Evolutionary conservation across 768 basidiomycete species (phyloP), one percentile per base, ranked within the genome.

Genomic region (Rhodotorula sphaerocarpa): DNA sequence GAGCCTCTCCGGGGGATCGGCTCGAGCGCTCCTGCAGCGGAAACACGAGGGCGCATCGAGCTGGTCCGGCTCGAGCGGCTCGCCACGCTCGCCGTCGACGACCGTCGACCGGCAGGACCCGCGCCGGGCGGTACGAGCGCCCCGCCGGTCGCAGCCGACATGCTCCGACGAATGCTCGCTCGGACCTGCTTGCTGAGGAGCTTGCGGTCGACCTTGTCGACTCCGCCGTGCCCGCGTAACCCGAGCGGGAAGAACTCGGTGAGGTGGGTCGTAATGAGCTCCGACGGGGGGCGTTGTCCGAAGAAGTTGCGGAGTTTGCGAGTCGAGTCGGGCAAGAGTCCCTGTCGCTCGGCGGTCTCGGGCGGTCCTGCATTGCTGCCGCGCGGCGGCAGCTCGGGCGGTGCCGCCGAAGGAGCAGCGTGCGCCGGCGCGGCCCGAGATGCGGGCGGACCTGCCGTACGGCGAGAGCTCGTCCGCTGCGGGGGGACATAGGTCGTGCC

Each of bases 231-330:
- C 20, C 45, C 52, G 4, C 59, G 43, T 44, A 56, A 34, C 0
- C 56, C 58, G 50, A 65, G 63, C 2, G 95, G 95, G 83, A 99
- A 99, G 79, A 87, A 99, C 64, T 95, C 92, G 25, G 86, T 84
- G 54, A 97, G 76, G 73, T 97, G 92, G 11, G 80, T 93, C 30
- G 92, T 88, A 78, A 97, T 97, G 66, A 97, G 83, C 75, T 97
- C 95, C 76, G 87, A 90, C 0, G 95, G 92, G 1, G 95, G 95
- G 44, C 95, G 87, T 72, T 96, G 95, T 21, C 93, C 95, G 70
- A 96, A 93, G 80, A 97, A 99, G 79, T 90, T 91, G 75, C 87
- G 87, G 50, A 91, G 74, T 72, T 89, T 91, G 44, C 67, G 55
- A 21, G 57, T 58, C 36, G 57, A 27, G 36, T 34, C 39, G 18